These are phyloP conservation scores for Sporothrix brasiliensis DNA, from an alignment of 2,329 filamentous ascomycete species.

Conservation along the genomic window DNA sequence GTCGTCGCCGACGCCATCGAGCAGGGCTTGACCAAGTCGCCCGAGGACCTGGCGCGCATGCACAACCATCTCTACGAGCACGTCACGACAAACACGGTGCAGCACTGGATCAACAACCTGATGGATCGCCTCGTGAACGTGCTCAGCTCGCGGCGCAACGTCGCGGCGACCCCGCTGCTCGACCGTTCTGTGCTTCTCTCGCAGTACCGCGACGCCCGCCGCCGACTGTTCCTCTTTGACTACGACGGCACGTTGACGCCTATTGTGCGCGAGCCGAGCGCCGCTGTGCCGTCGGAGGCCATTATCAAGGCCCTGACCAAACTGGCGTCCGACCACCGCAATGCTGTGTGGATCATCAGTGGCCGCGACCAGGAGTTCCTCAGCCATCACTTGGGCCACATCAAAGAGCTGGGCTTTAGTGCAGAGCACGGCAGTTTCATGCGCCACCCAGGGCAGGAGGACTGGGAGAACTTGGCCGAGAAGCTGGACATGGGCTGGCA, in stretches of 20 bases:
- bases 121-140: constrained; percentile 78
- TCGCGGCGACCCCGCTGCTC: constrained; percentile 76
- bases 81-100: constrained; percentile 82
- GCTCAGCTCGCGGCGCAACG: constrained; percentile 73
- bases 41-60: constrained; percentile 66
- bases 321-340: constrained; percentile 76
- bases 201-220: constrained; percentile 73
- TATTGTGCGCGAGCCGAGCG: constrained; percentile 88
- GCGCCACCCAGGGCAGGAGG: constrained; percentile 71
- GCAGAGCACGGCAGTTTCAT: constrained; percentile 98
- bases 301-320: constrained; percentile 78
- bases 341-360: constrained; percentile 97
- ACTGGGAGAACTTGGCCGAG: constrained; percentile 89
- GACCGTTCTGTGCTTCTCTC: constrained; percentile 72
- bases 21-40: constrained; percentile 74
- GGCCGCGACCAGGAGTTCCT: constrained; percentile 92
- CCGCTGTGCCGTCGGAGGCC: constrained; percentile 83
- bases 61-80: constrained; percentile 78
- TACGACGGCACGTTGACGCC: constrained; percentile 96
- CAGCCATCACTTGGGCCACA: constrained; percentile 89
- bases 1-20: constrained; percentile 85
- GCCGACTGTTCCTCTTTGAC: constrained; percentile 96
- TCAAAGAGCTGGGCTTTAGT: constrained; percentile 84
- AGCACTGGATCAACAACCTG: constrained; percentile 81
- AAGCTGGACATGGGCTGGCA: constrained; percentile 92